Evolutionary conservation across 257 asterid genomes (phyloP).

Genomic region (Ehretia macrophylla): DNA sequence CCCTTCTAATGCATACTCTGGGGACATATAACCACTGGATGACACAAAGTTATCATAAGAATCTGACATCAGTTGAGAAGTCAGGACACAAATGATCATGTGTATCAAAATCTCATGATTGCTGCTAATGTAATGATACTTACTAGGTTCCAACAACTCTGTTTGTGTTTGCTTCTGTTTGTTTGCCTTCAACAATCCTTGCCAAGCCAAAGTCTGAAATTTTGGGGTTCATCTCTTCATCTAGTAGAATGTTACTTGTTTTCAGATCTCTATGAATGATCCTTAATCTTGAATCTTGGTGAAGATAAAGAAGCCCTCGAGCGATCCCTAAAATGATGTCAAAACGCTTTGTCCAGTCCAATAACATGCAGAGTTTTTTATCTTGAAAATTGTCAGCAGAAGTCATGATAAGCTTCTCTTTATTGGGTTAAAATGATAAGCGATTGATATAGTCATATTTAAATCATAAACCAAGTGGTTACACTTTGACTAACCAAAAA

Average conservation of each 20-base stretch:
- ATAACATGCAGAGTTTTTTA: not conserved
- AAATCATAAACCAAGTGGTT: too few relatives aligned
- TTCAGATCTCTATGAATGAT: conserved; percentile 6
- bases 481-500: not conserved
- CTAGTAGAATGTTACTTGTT: conserved; percentile 1
- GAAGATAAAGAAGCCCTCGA: not conserved
- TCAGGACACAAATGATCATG: too few relatives aligned
- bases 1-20: conserved; percentile 4
- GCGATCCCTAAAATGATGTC: conserved; percentile 11
- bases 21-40: conserved; percentile 6
- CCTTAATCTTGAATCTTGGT: not conserved
- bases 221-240: conserved; percentile 6
- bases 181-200: not conserved
- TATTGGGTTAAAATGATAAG: too few relatives aligned
- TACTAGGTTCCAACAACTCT: conserved; percentile 3
- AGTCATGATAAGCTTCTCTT: not conserved
- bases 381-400: not conserved
- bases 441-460: too few relatives aligned
- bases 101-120: too few relatives aligned
- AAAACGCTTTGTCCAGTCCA: conserved; percentile 7
- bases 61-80: not conserved
- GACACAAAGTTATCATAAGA: not conserved
- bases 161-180: not conserved
- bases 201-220: conserved; percentile 3
- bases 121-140: not conserved